A percentile compares a stretch with the other conserved stretches of the same genome.
These are phyloP conservation scores for Euphorbia neoarborescens DNA, from an alignment of 441 rosid genomes.

Conservation along the genomic window DNA sequence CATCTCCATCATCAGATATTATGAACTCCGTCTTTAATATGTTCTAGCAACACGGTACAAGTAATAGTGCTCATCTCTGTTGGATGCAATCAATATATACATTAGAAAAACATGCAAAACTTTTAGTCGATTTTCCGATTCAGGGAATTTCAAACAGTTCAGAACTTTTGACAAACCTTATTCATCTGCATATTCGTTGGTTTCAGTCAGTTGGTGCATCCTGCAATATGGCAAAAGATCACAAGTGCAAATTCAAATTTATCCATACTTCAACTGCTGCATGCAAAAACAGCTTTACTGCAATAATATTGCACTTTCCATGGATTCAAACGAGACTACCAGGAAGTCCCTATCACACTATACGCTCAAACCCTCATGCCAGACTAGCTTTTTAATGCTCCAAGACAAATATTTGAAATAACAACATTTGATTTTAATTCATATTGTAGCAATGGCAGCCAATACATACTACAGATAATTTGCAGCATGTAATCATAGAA, in stretches of 20 bases:
- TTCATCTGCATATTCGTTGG: constrained; percentile 35
- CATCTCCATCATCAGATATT: neutral
- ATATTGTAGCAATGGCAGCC: neutral
- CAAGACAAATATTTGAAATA: neutral
- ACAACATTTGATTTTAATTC: neutral
- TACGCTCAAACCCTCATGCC: neutral
- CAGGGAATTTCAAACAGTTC: neutral
- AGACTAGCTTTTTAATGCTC: neutral
- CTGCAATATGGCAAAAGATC: constrained; percentile 29
- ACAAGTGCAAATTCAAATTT: constrained; percentile 3
- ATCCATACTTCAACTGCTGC: neutral
- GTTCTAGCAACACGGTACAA: neutral
- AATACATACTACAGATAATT: neutral
- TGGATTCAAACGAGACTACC: too few species aligned
- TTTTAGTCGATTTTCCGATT: neutral
- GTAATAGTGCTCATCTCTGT: neutral
- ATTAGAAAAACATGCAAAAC: neutral
- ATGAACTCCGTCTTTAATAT: neutral
- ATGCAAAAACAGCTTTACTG: neutral
- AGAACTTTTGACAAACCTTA: constrained; percentile 20
- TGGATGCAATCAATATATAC: neutral
- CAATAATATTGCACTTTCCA: neutral
- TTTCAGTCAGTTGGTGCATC: constrained; percentile 47
- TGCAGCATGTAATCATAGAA: neutral
- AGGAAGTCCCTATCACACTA: neutral